Conservation (phyloP, 768 basidiomycete species). For the Fistulinella prunicolor region DNA sequence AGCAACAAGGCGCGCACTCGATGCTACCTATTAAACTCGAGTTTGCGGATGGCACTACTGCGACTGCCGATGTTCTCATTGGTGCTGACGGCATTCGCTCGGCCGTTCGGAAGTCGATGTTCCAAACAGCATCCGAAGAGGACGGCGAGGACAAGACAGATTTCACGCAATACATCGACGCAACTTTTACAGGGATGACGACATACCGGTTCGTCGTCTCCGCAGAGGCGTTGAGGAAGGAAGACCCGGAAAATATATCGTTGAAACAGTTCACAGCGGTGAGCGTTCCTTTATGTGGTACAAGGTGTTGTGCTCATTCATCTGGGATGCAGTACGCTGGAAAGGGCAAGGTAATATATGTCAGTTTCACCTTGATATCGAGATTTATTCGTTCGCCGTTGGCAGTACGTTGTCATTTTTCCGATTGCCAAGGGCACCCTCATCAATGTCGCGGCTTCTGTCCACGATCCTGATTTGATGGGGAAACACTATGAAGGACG, state of each 20-base stretch:
- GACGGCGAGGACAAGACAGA: neutral
- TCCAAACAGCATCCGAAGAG: conserved; percentile 14
- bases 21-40: conserved; percentile 10
- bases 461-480: conserved; percentile 27
- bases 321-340: conserved; percentile 9
- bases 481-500: conserved; percentile 33
- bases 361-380: neutral
- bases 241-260: conserved; percentile 21
- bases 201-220: conserved; percentile 40
- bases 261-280: conserved; percentile 22
- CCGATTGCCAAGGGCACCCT: conserved; percentile 37
- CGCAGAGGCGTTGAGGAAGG: conserved; percentile 27
- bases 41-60: conserved; percentile 14
- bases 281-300: conserved; percentile 4
- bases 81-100: conserved; percentile 46
- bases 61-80: conserved; percentile 41
- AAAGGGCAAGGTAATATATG: conserved; percentile 5
- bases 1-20: conserved; percentile 26
- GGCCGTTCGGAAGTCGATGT: conserved; percentile 23
- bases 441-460: conserved; percentile 36
- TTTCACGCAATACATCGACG: conserved; percentile 16
- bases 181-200: conserved; percentile 41
- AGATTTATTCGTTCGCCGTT: neutral
- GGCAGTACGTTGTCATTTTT: conserved; percentile 39
- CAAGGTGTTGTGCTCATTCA: conserved; percentile 9